A percentile compares a stretch with the other conserved stretches of the same genome.
Evolutionary conservation across 208 protist species (phyloP).

Genomic region (Porcisia hertigi): DNA sequence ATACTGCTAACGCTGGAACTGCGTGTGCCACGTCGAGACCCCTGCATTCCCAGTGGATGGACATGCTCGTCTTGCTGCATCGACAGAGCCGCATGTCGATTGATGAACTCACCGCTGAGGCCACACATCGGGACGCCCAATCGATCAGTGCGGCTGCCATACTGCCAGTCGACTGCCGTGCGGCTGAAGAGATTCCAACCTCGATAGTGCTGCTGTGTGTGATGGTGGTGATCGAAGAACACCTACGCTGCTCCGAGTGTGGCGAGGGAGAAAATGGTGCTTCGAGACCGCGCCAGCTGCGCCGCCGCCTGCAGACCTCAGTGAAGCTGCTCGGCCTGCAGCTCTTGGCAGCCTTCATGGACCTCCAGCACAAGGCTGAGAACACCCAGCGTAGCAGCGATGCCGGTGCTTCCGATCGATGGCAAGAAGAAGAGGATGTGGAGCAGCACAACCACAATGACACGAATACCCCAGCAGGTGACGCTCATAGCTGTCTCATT

Average conservation of each 20-base stretch:
- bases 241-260: conserved; percentile 27
- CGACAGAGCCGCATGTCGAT: conserved; percentile 35
- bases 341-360: conserved; percentile 11
- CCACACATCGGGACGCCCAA: conserved; percentile 11
- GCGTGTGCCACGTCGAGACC: too few relatives aligned
- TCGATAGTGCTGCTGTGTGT: conserved; percentile 24
- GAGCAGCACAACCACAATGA: not conserved
- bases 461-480: not conserved
- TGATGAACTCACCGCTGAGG: conserved; percentile 13
- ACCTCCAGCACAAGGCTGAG: conserved; percentile 4
- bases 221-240: conserved; percentile 38
- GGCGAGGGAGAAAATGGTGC: not conserved
- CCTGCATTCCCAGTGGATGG: conserved; percentile 29
- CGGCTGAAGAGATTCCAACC: conserved; percentile 19
- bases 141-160: conserved; percentile 6
- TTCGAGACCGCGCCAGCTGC: not conserved
- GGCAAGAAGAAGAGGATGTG: not conserved
- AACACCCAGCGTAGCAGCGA: conserved; percentile 7
- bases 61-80: conserved; percentile 39
- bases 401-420: not conserved
- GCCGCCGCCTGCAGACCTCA: conserved; percentile 17
- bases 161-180: conserved; percentile 24
- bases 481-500: not conserved
- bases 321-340: conserved; percentile 28
- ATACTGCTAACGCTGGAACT: not conserved